Base-by-base conservation (phyloP, 2,329 filamentous ascomycete species). In the Cylindrodendrum hubeiense region DNA sequence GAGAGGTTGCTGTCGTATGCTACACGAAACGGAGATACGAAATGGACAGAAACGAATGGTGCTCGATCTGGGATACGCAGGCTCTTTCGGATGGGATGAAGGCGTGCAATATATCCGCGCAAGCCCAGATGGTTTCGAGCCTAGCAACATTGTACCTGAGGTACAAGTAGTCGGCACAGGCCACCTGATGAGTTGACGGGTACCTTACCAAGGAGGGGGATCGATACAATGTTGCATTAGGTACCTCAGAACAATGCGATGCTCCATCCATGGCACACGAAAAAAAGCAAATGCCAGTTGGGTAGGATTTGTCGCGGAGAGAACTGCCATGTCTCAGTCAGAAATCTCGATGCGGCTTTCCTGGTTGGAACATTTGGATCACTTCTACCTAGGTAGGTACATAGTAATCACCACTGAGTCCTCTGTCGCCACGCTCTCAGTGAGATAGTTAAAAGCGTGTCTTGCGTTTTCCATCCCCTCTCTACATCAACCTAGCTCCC, bases 1-100 rank as follows among this genome's bases (percentile, higher is more conserved):
- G 33, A 39, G 28, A 43, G 54, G 56, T 63, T 39, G 58, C 17
- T 12, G 46, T 28, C 17, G 46, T 15, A 49, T 28, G 47, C 47
- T 50, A 50, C 47, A 50, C 47, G 24, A 50, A 50, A 33, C 47
- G 47, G 26, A 28, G 47, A 22, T 30, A 50, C 12, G n/a, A 33
- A 28, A 50, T 21, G 46, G 17, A 33, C 28, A 33, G 46, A 50
- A 50, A 50, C 46, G 46, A 5, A 24, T 17, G 22, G 24, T 28
- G 15, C 3, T 19, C 26, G 12, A 49, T 49, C 19, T 33, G 46
- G 46, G 47, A 13, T 30, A 30, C 34, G 15, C 37, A 15, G 17
- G 5, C 37, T 39, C 37, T 39, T 39, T n/a, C 17, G 37, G 37
- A n/a, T 39, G 37, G 15, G 37, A 39, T 39, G 37, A 39, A 39